These are phyloP conservation scores for Pisolithus orientalis DNA, from an alignment of 768 basidiomycete species.

Conservation along the genomic window DNA sequence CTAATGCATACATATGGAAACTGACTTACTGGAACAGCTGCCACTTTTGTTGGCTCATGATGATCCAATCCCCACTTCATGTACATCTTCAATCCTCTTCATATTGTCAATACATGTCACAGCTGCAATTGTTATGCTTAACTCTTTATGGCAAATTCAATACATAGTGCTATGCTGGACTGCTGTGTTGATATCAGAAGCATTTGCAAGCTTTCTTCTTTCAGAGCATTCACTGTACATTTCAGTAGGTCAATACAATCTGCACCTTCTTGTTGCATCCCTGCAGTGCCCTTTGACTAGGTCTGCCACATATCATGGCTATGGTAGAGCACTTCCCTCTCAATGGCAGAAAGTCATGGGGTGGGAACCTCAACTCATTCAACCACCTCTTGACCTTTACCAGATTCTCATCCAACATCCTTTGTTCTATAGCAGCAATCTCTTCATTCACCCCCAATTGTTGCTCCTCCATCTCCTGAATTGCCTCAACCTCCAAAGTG, in stretches of 20 bases:
- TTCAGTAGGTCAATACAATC: not conserved
- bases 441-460: conserved; percentile 6
- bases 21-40: no score
- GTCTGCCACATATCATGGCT: no score
- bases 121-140: not conserved
- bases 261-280: not conserved
- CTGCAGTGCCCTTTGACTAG: not conserved
- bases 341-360: not conserved
- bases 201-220: not conserved
- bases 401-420: not conserved
- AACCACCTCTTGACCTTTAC: no score
- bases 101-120: not conserved
- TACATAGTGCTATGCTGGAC: no score
- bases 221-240: not conserved
- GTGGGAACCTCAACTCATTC: no score
- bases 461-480: conserved; percentile 5
- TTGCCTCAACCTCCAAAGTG: conserved; percentile 7
- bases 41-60: no score
- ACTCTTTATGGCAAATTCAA: not conserved
- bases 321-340: not conserved
- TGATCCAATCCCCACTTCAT: not conserved
- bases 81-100: not conserved
- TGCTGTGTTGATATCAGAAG: not conserved
- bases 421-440: conserved; percentile 9
- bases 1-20: no score